Percentiles rank a stretch among this genome's conserved stretches.
Conservation (phyloP, 495 filamentous ascomycete genomes). For the Aspergillus nidulans region DNA sequence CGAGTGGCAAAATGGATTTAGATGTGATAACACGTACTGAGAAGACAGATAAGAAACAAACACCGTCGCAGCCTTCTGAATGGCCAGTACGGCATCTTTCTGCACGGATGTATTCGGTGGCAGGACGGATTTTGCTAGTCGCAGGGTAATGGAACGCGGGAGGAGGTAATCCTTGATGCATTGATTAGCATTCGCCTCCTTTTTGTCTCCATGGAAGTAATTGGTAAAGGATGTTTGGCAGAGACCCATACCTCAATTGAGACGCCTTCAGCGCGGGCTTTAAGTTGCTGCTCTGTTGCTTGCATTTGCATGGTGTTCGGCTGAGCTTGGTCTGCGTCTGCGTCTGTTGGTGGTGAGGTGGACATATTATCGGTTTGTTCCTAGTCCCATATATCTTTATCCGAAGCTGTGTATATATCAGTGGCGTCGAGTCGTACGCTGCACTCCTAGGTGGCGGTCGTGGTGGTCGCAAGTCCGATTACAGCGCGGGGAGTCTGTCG, state of each 20-base stretch:
- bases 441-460: too few relatives aligned
- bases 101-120: slow-evolving; percentile 92
- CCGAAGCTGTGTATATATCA: too few relatives aligned
- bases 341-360: not conserved
- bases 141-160: slow-evolving; percentile 88
- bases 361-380: not conserved
- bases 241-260: slow-evolving; percentile 44
- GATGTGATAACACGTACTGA: slow-evolving; percentile 59
- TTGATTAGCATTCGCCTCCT: not conserved
- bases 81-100: slow-evolving; percentile 84
- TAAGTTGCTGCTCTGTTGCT: slow-evolving; percentile 45
- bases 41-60: slow-evolving; percentile 88
- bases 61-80: slow-evolving; percentile 90
- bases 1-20: not conserved
- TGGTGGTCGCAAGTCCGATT: too few relatives aligned
- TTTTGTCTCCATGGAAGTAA: not conserved
- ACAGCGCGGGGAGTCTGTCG: not conserved
- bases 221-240: not conserved
- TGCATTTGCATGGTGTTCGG: too few relatives aligned
- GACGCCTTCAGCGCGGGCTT: slow-evolving; percentile 41
- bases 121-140: slow-evolving; percentile 94
- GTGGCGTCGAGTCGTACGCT: not conserved
- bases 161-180: slow-evolving; percentile 73
- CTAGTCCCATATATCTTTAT: too few relatives aligned
- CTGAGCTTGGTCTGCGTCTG: not conserved